A percentile compares a stretch with the other conserved stretches of the same genome.
These are phyloP conservation scores for Eucalyptus polyanthemos DNA, from an alignment of 345 rosid genomes.

Conservation along the genomic window DNA sequence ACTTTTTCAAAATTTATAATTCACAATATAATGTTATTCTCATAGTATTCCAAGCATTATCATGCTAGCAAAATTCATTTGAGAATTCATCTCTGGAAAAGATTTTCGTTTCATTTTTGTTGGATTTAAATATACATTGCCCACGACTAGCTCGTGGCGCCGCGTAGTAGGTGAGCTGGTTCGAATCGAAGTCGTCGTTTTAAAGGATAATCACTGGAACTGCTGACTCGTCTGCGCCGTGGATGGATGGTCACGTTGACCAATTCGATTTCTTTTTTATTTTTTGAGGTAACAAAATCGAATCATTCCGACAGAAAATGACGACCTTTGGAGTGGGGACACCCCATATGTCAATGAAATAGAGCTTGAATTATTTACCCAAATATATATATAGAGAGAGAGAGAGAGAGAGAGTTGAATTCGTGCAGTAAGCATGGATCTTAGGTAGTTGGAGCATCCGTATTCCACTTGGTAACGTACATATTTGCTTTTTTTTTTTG, in stretches of 20 bases:
- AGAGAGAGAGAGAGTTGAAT: no score
- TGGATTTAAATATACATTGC: not conserved
- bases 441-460: not conserved
- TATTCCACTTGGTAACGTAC: not conserved
- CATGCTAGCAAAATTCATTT: no score
- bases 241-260: not conserved
- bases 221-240: not conserved
- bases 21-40: no score
- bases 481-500: not conserved
- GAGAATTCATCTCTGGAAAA: no score
- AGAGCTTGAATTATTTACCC: not conserved
- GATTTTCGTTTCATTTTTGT: not conserved
- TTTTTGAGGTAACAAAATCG: not conserved
- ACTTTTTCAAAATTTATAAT: no score
- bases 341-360: not conserved
- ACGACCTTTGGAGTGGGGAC: not conserved
- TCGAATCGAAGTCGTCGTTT: not conserved
- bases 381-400: no score
- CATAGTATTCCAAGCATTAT: no score
- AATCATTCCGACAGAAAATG: not conserved
- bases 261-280: fast-evolving
- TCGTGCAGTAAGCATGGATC: not conserved
- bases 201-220: not conserved
- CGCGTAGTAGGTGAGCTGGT: not conserved
- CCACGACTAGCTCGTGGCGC: not conserved